A percentile compares a stretch with the other conserved stretches of the same genome.
These are phyloP conservation scores for Epichloe sp. DNA, from an alignment of 2,329 filamentous ascomycete genomes.

Conservation along the genomic window DNA sequence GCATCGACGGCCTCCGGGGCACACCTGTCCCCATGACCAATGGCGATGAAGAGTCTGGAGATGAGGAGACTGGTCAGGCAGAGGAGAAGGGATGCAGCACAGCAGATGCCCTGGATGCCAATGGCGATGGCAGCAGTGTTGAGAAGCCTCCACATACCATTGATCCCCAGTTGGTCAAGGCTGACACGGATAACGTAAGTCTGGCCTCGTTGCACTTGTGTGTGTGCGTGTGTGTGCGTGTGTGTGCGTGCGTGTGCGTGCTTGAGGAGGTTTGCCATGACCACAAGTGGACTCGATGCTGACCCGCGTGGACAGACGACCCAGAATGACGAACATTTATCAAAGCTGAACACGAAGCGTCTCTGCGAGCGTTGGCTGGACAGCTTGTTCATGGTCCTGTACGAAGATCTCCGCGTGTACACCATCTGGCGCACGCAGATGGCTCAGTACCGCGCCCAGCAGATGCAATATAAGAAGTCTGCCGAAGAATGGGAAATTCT, in stretches of 20 bases:
- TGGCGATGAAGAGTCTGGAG: slow-evolving; percentile 26
- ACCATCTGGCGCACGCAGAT: slow-evolving; percentile 99
- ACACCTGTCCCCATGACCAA: slow-evolving; percentile 48
- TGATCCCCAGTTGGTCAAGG: slow-evolving; percentile 63
- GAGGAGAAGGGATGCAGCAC: slow-evolving; percentile 19
- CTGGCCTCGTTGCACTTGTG: neutral
- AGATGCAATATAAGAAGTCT: slow-evolving; percentile 91
- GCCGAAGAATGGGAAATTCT: slow-evolving; percentile 98
- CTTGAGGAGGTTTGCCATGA: neutral
- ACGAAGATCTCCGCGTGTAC: slow-evolving; percentile 94
- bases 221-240: neutral
- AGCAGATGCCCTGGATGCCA: slow-evolving; percentile 21
- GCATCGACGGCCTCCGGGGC: slow-evolving; percentile 64
- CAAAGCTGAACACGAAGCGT: slow-evolving; percentile 91
- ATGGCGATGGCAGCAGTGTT: slow-evolving; percentile 32
- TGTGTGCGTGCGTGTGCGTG: neutral
- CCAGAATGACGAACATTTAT: slow-evolving; percentile 59
- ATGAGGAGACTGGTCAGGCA: slow-evolving; percentile 18
- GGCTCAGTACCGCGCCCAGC: slow-evolving; percentile 85
- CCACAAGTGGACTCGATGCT: neutral
- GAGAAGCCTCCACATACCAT: slow-evolving; percentile 73
- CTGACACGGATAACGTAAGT: slow-evolving; percentile 57
- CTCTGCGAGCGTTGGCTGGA: slow-evolving; percentile 96
- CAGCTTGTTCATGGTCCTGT: slow-evolving; percentile 97
- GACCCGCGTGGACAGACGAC: slow-evolving; percentile 32